Base-by-base conservation (phyloP, 345 rosid genomes). In the Populus davidiana region DNA sequence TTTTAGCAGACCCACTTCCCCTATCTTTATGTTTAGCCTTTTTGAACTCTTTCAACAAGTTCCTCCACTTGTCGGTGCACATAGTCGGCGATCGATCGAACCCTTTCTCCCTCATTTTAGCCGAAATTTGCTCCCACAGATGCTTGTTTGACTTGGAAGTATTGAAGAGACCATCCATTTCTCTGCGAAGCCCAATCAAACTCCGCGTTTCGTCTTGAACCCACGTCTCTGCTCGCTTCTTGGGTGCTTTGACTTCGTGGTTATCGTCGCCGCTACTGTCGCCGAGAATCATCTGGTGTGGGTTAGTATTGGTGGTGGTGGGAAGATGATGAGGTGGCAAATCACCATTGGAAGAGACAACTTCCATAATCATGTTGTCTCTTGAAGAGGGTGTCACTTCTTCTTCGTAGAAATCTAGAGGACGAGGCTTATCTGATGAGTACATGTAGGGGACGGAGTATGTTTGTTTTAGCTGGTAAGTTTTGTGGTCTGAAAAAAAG, bases 31-130 rank as follows among this genome's bases (percentile, higher is more conserved):
- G 91, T 87, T 86, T 94, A 0, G 94, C 94, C 80, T 96, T 96
- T 89, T 96, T 96, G 72, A 87, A 94, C 88, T 94, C 99, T 83
- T 96, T 96, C 80, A 96, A 83, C 59, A 96, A 83, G 82, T 96
- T 96, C 89, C 99, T 90, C 99, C 99, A 96, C 88, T 96, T 94
- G 81, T 96, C 99, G 0, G 99, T 96, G 64, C 99, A 96, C 99
- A 96, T 96, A 6, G 94, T 94, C 5, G 99, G 99, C 3, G 98
- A 94, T 64, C 99, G 87, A 85, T 96, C 99, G 77, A 92, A 96
- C 4, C 99, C 98, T 78, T 92, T 96, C 38, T 91, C 98, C 64
- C 91, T 91, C 98, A 96, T 96, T 85, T 92, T 96, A 0, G 85
- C 75, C 2, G 97, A 94, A 47, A 96, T 96, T 84, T 92, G 88